Evolutionary conservation across 345 rosid genomes (phyloP).

Genomic region (Murraya paniculata): DNA sequence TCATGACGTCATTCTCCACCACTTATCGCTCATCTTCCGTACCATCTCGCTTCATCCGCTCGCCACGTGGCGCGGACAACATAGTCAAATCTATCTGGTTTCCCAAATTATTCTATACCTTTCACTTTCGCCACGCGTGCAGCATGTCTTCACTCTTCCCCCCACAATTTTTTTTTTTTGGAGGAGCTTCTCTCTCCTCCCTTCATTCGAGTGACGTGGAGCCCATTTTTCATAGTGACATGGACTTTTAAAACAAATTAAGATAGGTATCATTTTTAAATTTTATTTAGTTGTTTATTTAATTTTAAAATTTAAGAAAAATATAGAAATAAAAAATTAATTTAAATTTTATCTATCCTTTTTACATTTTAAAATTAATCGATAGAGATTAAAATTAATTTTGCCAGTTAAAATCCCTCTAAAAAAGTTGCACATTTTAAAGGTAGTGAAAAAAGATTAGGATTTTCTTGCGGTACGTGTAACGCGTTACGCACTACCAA

Average conservation of each 20-base stretch:
- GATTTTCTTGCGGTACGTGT: background rate
- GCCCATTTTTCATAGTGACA: too few relatives aligned
- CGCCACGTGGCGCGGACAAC: slow-evolving; percentile 19
- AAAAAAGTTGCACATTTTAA: background rate
- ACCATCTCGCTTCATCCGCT: background rate
- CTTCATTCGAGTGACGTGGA: background rate
- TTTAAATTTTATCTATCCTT: too few relatives aligned
- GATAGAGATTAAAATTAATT: too few relatives aligned
- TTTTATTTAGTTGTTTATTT: too few relatives aligned
- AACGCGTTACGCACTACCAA: background rate
- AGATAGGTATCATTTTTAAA: too few relatives aligned
- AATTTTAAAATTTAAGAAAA: too few relatives aligned
- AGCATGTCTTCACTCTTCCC: background rate
- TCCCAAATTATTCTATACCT: background rate
- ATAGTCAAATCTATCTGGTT: slow-evolving; percentile 12
- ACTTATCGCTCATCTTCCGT: background rate
- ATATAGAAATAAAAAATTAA: too few relatives aligned
- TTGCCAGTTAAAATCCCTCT: too few relatives aligned
- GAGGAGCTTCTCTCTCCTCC: background rate
- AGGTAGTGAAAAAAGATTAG: background rate
- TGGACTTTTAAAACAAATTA: too few relatives aligned
- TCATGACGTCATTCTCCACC: slow-evolving; percentile 7
- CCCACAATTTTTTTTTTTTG: too few relatives aligned
- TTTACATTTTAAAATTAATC: too few relatives aligned
- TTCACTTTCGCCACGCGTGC: slow-evolving; percentile 18